These are phyloP conservation scores for Crithidia expoeki DNA, from an alignment of 208 protist species.

Conservation along the genomic window DNA sequence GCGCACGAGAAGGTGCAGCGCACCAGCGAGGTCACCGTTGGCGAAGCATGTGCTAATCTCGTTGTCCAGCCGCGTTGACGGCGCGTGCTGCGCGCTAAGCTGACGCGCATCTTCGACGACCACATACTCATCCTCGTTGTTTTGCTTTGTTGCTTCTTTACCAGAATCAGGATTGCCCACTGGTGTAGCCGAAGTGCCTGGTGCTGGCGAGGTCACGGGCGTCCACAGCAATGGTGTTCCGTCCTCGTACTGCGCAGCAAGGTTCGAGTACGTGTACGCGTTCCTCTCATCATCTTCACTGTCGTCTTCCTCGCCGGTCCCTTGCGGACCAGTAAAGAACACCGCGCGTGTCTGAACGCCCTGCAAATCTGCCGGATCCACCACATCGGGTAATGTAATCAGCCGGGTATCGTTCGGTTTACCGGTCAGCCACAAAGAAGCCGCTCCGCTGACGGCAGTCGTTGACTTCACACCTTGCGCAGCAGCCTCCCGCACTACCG, in stretches of 20 bases:
- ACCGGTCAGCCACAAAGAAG: slow-evolving; percentile 46
- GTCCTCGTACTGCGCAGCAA: slow-evolving; percentile 12
- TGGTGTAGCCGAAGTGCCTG: slow-evolving; percentile 2
- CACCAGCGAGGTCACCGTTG: slow-evolving; percentile 60
- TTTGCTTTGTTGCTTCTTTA: not conserved
- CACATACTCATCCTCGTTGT: not conserved
- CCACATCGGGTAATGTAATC: slow-evolving; percentile 78
- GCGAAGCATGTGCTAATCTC: slow-evolving; percentile 67
- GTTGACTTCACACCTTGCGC: not conserved
- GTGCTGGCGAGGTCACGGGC: slow-evolving; percentile 17
- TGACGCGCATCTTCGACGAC: slow-evolving; percentile 12
- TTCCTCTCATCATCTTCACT: slow-evolving; percentile 2
- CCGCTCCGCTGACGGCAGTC: slow-evolving; percentile 33
- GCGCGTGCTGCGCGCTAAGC: not conserved
- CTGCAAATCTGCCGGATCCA: slow-evolving; percentile 67
- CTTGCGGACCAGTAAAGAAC: slow-evolving; percentile 54
- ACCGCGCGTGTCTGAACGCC: slow-evolving; percentile 67
- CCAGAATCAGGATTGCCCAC: too few relatives aligned
- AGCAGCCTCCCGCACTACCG: slow-evolving; percentile 42
- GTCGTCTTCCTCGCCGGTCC: slow-evolving; percentile 12
- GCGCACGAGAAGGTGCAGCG: slow-evolving; percentile 60
- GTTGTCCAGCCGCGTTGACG: slow-evolving; percentile 53
- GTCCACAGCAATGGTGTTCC: slow-evolving; percentile 19
- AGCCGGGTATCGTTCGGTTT: slow-evolving; percentile 39
- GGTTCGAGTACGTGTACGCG: slow-evolving; percentile 20